phyloP scores from a whole-genome alignment of 495 filamentous ascomycete species.

The Pseudotulostoma volvatum region DNA sequence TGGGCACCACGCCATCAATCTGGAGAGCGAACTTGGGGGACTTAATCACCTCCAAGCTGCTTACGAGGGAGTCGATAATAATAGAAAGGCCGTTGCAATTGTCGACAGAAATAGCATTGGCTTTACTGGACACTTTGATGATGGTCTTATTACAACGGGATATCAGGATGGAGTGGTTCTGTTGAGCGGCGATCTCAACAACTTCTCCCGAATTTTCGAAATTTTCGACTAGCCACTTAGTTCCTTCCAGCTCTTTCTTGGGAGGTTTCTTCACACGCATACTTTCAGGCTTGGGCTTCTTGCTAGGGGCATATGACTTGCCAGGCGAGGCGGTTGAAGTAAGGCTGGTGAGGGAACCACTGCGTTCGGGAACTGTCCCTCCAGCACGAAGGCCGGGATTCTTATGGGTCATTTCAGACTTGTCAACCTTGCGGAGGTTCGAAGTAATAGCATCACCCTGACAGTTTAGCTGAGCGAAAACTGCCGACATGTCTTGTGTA shows the following conservation, averaged over 20 bases:
- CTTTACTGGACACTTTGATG: conserved; percentile 77
- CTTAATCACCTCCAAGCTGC: conserved; percentile 85
- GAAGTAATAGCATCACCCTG: conserved; percentile 73
- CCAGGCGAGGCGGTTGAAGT: conserved; percentile 29
- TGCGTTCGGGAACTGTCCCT: conserved; percentile 44
- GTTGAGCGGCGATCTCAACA: conserved; percentile 58
- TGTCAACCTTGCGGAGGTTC: conserved; percentile 81
- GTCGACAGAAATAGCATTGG: conserved; percentile 86
- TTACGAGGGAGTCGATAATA: conserved; percentile 78
- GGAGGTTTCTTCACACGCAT: conserved; percentile 88
- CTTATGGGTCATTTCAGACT: conserved; percentile 93
- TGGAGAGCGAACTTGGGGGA: conserved; percentile 82
- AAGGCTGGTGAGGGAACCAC: conserved; percentile 32
- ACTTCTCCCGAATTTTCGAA: conserved; percentile 60
- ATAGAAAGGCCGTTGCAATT: conserved; percentile 73
- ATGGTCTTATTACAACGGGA: conserved; percentile 80
- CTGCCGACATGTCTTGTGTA: conserved; percentile 52
- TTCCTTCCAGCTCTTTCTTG: conserved; percentile 82
- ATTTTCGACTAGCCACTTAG: conserved; percentile 94
- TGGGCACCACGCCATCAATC: conserved; percentile 68
- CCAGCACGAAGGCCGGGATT: conserved; percentile 76
- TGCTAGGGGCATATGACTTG: conserved; percentile 71
- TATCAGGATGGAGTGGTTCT: conserved; percentile 84
- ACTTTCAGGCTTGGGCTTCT: conserved; percentile 87
- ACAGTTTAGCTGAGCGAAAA: conserved; percentile 85